Conservation (phyloP, 345 rosid species). For the Eucalyptus brandiana region DNA sequence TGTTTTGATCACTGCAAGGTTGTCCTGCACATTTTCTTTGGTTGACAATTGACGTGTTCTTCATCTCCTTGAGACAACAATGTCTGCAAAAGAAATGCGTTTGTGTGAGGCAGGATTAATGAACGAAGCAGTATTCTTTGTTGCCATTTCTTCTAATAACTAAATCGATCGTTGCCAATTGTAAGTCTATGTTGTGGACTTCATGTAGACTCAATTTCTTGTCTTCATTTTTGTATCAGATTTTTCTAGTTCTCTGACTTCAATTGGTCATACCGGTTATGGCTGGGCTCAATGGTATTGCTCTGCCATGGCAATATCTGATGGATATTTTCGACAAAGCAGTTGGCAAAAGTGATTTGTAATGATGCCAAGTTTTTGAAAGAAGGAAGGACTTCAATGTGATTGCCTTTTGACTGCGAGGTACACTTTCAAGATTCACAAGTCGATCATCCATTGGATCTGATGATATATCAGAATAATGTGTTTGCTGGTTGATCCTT, state of each 20-base stretch:
- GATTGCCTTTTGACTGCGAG: not conserved
- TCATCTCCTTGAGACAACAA: too few relatives aligned
- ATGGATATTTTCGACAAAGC: not conserved
- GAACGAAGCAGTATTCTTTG: too few relatives aligned
- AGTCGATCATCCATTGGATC: not conserved
- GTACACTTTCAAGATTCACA: not conserved
- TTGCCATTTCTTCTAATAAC: too few relatives aligned
- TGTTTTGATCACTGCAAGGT: not conserved
- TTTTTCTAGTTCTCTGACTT: not conserved
- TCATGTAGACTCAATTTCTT: too few relatives aligned
- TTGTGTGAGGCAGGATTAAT: too few relatives aligned
- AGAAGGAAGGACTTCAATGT: not conserved
- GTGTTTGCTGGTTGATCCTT: not conserved
- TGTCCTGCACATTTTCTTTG: not conserved
- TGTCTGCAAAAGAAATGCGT: too few relatives aligned
- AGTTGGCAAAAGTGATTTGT: not conserved
- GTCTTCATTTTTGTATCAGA: too few relatives aligned
- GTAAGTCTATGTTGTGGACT: too few relatives aligned
- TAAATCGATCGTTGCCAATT: too few relatives aligned
- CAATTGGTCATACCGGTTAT: not conserved
- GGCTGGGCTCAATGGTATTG: accelerated
- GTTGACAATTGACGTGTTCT: not conserved
- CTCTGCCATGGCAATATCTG: not conserved
- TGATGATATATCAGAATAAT: not conserved
- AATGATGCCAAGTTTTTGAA: not conserved